Evolutionary conservation across 139 green algal genomes (phyloP).

Genomic region (Chlamydomonas sphaeroides): DNA sequence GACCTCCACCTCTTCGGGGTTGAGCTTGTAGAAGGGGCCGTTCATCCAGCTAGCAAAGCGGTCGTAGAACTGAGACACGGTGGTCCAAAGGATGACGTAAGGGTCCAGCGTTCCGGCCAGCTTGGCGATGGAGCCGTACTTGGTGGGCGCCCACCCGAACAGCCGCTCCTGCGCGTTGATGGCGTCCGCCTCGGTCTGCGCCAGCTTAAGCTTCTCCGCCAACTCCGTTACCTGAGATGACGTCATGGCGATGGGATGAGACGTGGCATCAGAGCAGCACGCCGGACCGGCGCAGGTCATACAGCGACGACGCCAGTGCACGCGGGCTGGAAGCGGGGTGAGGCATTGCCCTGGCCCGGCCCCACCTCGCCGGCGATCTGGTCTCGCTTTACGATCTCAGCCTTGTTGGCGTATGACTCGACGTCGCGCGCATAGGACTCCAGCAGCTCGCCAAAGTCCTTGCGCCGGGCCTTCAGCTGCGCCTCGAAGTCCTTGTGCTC

Average conservation of each 20-base stretch:
- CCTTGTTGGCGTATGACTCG: conserved; percentile 46
- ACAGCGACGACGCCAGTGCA: too few relatives aligned
- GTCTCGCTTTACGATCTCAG: conserved; percentile 60
- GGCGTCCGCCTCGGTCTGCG: conserved; percentile 64
- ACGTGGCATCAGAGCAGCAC: too few relatives aligned
- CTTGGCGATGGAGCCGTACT: conserved; percentile 69
- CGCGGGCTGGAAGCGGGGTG: too few relatives aligned
- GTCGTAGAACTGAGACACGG: conserved; percentile 65
- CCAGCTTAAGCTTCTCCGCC: conserved; percentile 62
- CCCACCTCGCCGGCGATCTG: conserved; percentile 54
- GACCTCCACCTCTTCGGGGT: conserved; percentile 77
- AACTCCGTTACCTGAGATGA: conserved; percentile 54
- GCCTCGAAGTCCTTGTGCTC: conserved; percentile 70
- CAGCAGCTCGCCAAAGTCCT: conserved; percentile 66
- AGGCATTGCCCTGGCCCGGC: too few relatives aligned
- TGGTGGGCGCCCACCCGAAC: conserved; percentile 77
- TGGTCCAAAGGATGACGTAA: conserved; percentile 75
- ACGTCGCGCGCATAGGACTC: conserved; percentile 60
- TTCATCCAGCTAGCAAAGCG: conserved; percentile 78
- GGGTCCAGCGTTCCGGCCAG: conserved; percentile 71
- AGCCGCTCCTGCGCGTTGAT: conserved; percentile 84
- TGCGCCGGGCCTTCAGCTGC: conserved; percentile 61
- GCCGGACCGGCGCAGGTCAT: too few relatives aligned
- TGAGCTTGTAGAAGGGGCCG: conserved; percentile 76
- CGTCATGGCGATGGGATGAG: too few relatives aligned